Percentiles rank a stretch among this genome's conserved stretches.
phyloP scores from a whole-genome alignment of 1,284 basidiomycete species.

The Fomitopsis betulina region DNA sequence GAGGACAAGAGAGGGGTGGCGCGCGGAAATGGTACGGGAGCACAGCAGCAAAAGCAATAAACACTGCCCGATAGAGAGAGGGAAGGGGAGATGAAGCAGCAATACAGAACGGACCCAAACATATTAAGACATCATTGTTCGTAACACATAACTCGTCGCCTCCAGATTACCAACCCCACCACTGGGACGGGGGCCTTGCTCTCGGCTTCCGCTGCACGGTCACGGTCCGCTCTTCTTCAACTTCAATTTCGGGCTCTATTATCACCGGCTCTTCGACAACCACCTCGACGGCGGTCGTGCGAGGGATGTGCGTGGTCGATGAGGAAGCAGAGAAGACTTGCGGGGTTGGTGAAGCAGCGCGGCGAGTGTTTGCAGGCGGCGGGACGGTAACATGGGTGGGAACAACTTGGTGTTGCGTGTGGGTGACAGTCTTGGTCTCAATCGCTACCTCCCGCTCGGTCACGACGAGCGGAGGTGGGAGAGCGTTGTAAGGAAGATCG shows the following conservation, averaged over 20 bases:
- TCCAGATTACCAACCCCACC: background rate
- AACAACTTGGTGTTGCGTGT: constrained; percentile 49
- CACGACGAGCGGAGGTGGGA: constrained; percentile 53
- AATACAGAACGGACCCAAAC: constrained; percentile 15
- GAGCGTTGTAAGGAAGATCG: constrained; percentile 41
- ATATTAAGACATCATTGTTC: constrained; percentile 14
- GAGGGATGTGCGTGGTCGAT: constrained; percentile 52
- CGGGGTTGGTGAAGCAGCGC: constrained; percentile 68
- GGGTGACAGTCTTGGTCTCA: constrained; percentile 60
- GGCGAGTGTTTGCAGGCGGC: constrained; percentile 72
- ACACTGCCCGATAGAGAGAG: constrained; percentile 15
- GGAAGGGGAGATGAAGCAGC: background rate
- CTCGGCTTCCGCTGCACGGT: constrained; percentile 16
- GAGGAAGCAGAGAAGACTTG: constrained; percentile 50
- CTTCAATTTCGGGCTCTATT: constrained; percentile 17
- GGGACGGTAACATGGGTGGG: constrained; percentile 57
- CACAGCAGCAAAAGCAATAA: constrained; percentile 10
- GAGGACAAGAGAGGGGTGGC: constrained; percentile 5
- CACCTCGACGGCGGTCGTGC: constrained; percentile 67
- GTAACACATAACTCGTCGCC: constrained; percentile 9
- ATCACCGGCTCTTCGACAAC: constrained; percentile 48
- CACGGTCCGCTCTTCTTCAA: constrained; percentile 12
- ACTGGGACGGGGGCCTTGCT: background rate
- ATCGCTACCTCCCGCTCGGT: constrained; percentile 50
- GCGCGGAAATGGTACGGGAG: constrained; percentile 9